Percentiles rank a stretch among this genome's conserved stretches.
Evolutionary conservation across 106 monocot genomes (phyloP).

Genomic region (Iris macrosiphon): DNA sequence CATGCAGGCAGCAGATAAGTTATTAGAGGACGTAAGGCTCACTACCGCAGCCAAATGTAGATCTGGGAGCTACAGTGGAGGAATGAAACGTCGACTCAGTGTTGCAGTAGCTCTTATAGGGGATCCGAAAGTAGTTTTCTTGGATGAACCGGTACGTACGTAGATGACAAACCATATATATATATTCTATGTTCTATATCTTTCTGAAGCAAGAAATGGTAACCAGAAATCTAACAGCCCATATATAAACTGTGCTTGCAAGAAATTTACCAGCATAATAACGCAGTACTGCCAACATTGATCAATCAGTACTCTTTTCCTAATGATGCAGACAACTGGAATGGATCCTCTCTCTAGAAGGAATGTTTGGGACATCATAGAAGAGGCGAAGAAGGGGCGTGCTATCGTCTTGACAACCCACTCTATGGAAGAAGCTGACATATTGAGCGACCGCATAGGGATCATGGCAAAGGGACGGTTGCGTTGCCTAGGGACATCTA

Average conservation of each 20-base stretch:
- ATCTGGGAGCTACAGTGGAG: slow-evolving; percentile 89
- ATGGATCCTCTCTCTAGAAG: slow-evolving; percentile 95
- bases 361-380: slow-evolving; percentile 99
- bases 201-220: no score
- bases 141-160: slow-evolving; percentile 91
- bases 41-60: slow-evolving; percentile 49
- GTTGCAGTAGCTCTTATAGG: slow-evolving; percentile 88
- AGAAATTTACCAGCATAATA: no score
- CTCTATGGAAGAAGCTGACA: slow-evolving; percentile 98
- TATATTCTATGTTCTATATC: no score
- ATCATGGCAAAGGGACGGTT: slow-evolving; percentile 97
- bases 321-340: slow-evolving; percentile 91
- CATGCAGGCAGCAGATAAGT: slow-evolving; percentile 62
- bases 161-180: no score
- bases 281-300: no score
- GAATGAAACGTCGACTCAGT: slow-evolving; percentile 89
- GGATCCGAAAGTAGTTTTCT: slow-evolving; percentile 85
- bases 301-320: no score
- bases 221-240: no score
- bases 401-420: slow-evolving; percentile 97
- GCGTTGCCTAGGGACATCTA: slow-evolving; percentile 82
- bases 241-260: no score
- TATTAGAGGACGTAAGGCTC: slow-evolving; percentile 76
- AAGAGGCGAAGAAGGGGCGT: slow-evolving; percentile 86
- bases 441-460: slow-evolving; percentile 83